phyloP scores from a whole-genome alignment of 2,329 filamentous ascomycete genomes.

The Botrytis aclada region DNA sequence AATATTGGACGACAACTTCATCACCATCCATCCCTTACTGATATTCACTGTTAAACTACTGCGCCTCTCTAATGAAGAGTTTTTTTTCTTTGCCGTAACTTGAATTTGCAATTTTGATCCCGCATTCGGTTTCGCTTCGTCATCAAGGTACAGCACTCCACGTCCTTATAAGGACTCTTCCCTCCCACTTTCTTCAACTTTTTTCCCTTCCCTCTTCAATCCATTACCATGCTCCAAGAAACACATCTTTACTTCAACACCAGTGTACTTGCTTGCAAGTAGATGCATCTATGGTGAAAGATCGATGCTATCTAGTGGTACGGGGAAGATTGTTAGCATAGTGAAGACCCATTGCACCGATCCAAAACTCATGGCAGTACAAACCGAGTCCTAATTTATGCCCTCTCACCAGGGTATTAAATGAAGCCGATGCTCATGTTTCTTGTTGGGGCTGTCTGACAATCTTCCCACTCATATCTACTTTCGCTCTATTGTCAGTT shows the following conservation, averaged over 20 bases:
- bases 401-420: not conserved
- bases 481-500: not conserved
- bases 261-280: not conserved
- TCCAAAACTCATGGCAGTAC: not conserved
- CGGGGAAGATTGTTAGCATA: not conserved
- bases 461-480: not conserved
- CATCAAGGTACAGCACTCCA: not conserved
- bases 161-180: not conserved
- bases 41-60: not conserved
- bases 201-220: constrained; percentile 1
- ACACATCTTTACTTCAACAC: not conserved
- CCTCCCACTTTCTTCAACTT: too few species aligned
- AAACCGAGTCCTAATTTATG: not conserved
- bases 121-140: not conserved
- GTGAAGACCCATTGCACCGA: not conserved
- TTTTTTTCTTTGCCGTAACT: not conserved
- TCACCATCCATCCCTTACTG: not conserved
- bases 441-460: not conserved
- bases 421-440: not conserved
- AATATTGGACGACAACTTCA: not conserved
- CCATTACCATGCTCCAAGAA: not conserved
- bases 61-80: not conserved
- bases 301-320: not conserved
- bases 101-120: not conserved
- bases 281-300: not conserved